A percentile compares a stretch with the other conserved stretches of the same genome.
These are phyloP conservation scores for Sphagnum fallax DNA, from an alignment of 228 moss, liverwort and hornwort species.

Conservation along the genomic window DNA sequence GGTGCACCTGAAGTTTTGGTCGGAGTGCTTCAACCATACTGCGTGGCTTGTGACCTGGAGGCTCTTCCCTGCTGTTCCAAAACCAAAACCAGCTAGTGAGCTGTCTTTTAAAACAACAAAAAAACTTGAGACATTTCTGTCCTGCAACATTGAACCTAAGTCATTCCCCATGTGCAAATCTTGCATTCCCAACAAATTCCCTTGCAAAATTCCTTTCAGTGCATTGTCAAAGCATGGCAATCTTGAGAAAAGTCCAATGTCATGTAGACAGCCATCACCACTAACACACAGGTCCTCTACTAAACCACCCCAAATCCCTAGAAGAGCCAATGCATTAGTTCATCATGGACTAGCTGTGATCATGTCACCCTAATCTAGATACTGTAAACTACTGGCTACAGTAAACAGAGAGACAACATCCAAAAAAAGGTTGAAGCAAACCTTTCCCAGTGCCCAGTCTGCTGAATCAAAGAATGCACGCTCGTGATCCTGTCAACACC, in stretches of 20 bases:
- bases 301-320: no score
- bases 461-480: slow-evolving; percentile 99
- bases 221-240: no score
- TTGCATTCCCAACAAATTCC: neutral
- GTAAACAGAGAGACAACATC: no score
- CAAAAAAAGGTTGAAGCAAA: slow-evolving; percentile 19
- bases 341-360: neutral
- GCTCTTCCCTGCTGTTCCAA: slow-evolving; percentile 67
- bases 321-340: neutral
- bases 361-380: neutral
- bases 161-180: no score
- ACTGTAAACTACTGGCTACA: no score
- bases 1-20: slow-evolving; percentile 81
- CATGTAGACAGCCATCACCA: no score
- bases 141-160: slow-evolving; percentile 6
- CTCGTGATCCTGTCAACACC: slow-evolving; percentile 69
- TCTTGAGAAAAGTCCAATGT: no score
- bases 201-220: neutral
- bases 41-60: slow-evolving; percentile 79
- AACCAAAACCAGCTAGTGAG: slow-evolving; percentile 17
- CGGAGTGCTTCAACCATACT: slow-evolving; percentile 79
- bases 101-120: neutral
- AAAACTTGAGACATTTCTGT: neutral
- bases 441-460: slow-evolving; percentile 99
- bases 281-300: no score